These are phyloP conservation scores for Metschnikowia chrysomelidarum DNA, from an alignment of 805 yeast species.

Conservation along the genomic window DNA sequence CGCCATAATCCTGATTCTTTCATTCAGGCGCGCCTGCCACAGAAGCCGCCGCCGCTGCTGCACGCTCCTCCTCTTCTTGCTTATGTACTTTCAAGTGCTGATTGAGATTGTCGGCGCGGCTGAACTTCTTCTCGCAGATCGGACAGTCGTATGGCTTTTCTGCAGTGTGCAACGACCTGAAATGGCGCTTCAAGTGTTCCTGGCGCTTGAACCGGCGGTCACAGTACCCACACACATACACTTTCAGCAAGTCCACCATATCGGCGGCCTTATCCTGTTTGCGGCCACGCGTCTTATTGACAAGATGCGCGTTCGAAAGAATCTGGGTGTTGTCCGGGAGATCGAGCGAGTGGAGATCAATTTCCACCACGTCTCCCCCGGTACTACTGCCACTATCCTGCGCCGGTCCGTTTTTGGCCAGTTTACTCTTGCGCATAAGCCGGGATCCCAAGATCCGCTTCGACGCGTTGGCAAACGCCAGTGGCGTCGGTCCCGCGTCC, in stretches of 20 bases:
- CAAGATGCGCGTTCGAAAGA: slow-evolving; percentile 33
- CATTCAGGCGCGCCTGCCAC: neutral
- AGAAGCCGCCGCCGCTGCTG: slow-evolving; percentile 2
- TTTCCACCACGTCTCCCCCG: slow-evolving; percentile 36
- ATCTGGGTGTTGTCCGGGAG: slow-evolving; percentile 41
- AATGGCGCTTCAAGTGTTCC: slow-evolving; percentile 75
- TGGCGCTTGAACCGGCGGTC: slow-evolving; percentile 67
- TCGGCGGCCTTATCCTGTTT: slow-evolving; percentile 63
- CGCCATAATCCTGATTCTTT: too few species aligned
- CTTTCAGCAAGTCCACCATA: slow-evolving; percentile 47
- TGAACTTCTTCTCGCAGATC: slow-evolving; percentile 61
- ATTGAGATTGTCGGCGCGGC: slow-evolving; percentile 62
- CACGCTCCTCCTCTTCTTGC: slow-evolving; percentile 15
- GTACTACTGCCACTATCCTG: too few species aligned
- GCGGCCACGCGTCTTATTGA: slow-evolving; percentile 54
- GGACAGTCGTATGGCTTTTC: slow-evolving; percentile 69
- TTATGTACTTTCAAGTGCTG: slow-evolving; percentile 65
- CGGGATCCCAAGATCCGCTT: slow-evolving; percentile 41
- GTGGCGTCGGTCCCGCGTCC: slow-evolving; percentile 6
- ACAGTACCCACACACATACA: slow-evolving; percentile 63
- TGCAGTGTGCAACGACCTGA: slow-evolving; percentile 67
- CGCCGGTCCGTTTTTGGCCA: slow-evolving; percentile 2
- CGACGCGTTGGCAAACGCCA: slow-evolving; percentile 33
- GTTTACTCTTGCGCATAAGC: slow-evolving; percentile 27
- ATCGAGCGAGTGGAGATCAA: slow-evolving; percentile 38